Evolutionary conservation across 352 stramenopile species (phyloP).

Genomic region (Phytophthora sojae): DNA sequence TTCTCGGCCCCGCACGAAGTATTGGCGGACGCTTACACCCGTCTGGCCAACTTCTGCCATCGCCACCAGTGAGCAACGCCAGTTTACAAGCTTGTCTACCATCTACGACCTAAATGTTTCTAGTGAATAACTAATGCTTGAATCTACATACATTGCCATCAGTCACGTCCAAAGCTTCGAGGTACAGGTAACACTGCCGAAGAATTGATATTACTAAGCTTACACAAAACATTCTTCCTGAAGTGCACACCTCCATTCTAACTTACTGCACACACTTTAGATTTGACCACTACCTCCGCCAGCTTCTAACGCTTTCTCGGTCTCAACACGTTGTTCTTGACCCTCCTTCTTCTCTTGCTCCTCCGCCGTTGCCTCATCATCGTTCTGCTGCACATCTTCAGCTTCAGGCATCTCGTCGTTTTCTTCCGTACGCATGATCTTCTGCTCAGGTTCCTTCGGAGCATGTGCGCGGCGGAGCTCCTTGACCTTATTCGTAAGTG

Average conservation of each 20-base stretch:
- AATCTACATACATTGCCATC: too few relatives aligned
- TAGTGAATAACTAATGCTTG: neutral
- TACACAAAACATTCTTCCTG: too few relatives aligned
- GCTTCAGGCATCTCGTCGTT: slow-evolving; percentile 7
- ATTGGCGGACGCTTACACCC: slow-evolving; percentile 68
- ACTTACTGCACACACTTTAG: neutral
- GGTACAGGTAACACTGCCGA: too few relatives aligned
- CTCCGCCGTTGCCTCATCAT: neutral
- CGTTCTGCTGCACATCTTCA: slow-evolving; percentile 11
- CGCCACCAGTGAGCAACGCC: slow-evolving; percentile 41
- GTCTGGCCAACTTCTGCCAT: slow-evolving; percentile 64
- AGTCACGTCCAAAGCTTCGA: too few relatives aligned
- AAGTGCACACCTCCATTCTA: too few relatives aligned
- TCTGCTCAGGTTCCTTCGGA: slow-evolving; percentile 34
- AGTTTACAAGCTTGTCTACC: too few relatives aligned
- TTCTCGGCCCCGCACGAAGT: slow-evolving; percentile 75
- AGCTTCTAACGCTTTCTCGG: neutral
- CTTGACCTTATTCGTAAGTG: slow-evolving; percentile 56
- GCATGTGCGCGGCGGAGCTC: slow-evolving; percentile 35
- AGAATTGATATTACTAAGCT: too few relatives aligned
- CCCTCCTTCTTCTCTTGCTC: neutral
- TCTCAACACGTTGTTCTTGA: neutral
- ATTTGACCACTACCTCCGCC: neutral
- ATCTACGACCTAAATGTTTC: neutral
- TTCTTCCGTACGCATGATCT: slow-evolving; percentile 34